Base-by-base conservation (phyloP, 179 eudicot genomes). In the Patellifolia procumbens region DNA sequence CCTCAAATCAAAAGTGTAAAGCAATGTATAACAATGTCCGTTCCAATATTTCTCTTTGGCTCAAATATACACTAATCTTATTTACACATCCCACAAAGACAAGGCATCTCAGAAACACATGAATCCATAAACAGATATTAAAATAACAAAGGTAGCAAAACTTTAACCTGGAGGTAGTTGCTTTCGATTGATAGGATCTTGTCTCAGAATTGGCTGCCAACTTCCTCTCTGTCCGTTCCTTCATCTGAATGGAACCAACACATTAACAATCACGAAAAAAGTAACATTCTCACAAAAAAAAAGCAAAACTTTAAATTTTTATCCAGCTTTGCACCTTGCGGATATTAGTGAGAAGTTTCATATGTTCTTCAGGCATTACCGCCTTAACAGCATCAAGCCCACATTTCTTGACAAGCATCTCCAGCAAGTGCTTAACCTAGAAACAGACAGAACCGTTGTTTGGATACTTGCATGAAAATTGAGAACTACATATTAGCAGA, bases 331-430 rank as follows among this genome's bases (percentile, higher is more conserved):
- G 45, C 59, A 94, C 98, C 99, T 93, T 95, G 74, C 98, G 83
- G 80, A 95, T 93, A 78, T 95, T 93, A 20, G 97, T 93, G 62
- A 95, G 99, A 46, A 95, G 98, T 83, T 91, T 93, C 92, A 88
- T 84, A 72, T 95, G 98, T 71, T 93, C 98, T 84, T 90, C 97
- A 76, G 99, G 98, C 94, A 91, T 90, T 65, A 95, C 97, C 76
- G 89, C 91, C 86, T 88, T 95, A 67, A 93, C 94, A 66, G 99
- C 94, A 75, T 93, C 97, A 67, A 93, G 69, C 52, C 99, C 99
- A 80, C 99, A 95, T 88, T 91, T 95, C 82, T 87, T 95, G 77
- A 95, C 89, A 26, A 95, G 92, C 98, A 95, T 91, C 76, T 93
- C 99, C 81, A 95, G 84, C 63, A 95, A 87, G 79, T 82, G 81